Conservation (phyloP, 331 rosid genomes). For the Pyrus hybrid region DNA sequence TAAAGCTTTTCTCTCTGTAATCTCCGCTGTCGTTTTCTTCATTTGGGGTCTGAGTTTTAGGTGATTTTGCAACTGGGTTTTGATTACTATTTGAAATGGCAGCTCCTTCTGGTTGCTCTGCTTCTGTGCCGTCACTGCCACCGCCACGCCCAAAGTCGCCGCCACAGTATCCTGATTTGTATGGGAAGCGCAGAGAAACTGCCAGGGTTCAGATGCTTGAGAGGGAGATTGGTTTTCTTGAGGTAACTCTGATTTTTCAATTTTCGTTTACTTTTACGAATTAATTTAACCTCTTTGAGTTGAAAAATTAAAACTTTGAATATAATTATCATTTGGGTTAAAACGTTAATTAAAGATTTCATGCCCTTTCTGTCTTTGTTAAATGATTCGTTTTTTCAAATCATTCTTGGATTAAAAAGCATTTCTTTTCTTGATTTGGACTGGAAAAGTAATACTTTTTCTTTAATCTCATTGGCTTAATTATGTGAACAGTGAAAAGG, state of each 20-base stretch:
- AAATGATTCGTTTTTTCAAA: not conserved
- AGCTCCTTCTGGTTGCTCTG: conserved; percentile 34
- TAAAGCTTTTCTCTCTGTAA: conserved; percentile 10
- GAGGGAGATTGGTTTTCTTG: conserved; percentile 74
- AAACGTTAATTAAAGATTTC: not conserved
- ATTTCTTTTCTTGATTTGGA: not conserved
- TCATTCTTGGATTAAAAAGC: not conserved
- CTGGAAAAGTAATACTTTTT: not conserved
- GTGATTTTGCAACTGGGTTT: not conserved
- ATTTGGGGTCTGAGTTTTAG: not conserved
- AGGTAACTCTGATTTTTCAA: conserved; percentile 37
- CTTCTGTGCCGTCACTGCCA: conserved; percentile 60
- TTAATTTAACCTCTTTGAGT: not conserved
- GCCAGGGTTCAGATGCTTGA: conserved; percentile 91
- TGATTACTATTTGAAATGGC: conserved; percentile 19
- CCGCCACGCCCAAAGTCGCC: conserved; percentile 95
- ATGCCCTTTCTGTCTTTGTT: not conserved
- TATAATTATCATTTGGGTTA: not conserved
- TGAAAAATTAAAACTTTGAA: not conserved
- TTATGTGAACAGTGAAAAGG: not conserved
- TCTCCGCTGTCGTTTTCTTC: conserved; percentile 5
- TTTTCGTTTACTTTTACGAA: not conserved
- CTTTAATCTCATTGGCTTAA: not conserved
- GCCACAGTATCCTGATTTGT: conserved; percentile 86
- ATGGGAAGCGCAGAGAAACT: conserved; percentile 83